Evolutionary conservation across 2,329 filamentous ascomycete species (phyloP).

Genomic region (Beauveria varroae): DNA sequence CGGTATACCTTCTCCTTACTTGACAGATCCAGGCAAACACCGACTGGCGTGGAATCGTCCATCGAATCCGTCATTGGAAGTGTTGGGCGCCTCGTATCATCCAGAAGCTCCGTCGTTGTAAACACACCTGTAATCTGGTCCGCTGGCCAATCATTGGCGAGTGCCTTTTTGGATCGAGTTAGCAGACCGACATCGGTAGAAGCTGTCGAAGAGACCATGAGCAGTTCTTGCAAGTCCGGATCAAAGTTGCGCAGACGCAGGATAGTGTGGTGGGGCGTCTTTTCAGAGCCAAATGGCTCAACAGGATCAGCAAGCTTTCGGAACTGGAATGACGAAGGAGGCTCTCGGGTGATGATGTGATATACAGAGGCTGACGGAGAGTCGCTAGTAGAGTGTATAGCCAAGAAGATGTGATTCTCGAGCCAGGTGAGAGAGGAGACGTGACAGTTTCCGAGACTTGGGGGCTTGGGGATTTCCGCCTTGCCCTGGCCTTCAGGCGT

Average conservation of each 20-base stretch:
- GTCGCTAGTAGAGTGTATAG: conserved; percentile 61
- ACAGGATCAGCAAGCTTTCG: conserved; percentile 71
- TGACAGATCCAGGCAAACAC: conserved; percentile 77
- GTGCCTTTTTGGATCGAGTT: conserved; percentile 60
- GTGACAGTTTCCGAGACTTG: conserved; percentile 57
- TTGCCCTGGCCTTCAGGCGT: conserved; percentile 72
- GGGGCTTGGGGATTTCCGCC: conserved; percentile 70
- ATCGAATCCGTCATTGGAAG: conserved; percentile 58
- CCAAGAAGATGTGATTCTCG: conserved; percentile 76
- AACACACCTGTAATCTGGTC: conserved; percentile 60
- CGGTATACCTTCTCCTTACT: conserved; percentile 68
- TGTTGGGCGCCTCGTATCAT: conserved; percentile 67
- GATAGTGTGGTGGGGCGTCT: conserved; percentile 68
- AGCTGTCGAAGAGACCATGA: conserved; percentile 76
- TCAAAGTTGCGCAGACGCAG: conserved; percentile 72
- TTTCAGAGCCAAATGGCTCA: conserved; percentile 59
- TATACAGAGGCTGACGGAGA: conserved; percentile 61
- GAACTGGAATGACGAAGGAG: conserved; percentile 54
- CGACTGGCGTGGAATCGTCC: conserved; percentile 69
- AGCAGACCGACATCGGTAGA: conserved; percentile 73
- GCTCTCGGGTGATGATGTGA: conserved; percentile 67
- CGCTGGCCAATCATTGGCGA: conserved; percentile 53
- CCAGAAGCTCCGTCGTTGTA: conserved; percentile 61
- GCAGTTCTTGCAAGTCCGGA: conserved; percentile 70
- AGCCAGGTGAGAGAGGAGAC: conserved; percentile 83